phyloP scores from a whole-genome alignment of 1,284 basidiomycete genomes.

The Trametes hirsuta region DNA sequence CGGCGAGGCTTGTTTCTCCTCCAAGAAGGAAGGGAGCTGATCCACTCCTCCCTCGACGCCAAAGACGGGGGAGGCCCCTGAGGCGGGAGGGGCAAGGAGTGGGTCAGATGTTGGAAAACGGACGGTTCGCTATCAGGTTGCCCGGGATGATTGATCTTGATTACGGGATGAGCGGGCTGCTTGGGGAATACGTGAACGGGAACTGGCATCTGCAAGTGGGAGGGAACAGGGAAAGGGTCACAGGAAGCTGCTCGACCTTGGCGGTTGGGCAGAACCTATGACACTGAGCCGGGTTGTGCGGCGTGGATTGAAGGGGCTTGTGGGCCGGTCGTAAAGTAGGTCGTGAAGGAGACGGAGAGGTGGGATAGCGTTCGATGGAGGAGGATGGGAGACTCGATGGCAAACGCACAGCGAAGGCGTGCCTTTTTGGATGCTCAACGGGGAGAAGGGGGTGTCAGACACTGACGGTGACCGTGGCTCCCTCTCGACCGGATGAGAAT shows the following conservation, averaged over 20 bases:
- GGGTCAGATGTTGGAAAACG: slow-evolving; percentile 54
- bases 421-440: slow-evolving; percentile 65
- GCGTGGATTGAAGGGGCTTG: slow-evolving; percentile 35
- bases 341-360: slow-evolving; percentile 41
- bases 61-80: slow-evolving; percentile 63
- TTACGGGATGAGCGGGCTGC: slow-evolving; percentile 61
- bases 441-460: slow-evolving; percentile 43
- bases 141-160: slow-evolving; percentile 56
- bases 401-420: slow-evolving; percentile 90
- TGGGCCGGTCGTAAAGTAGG: slow-evolving; percentile 51
- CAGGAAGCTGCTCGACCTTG: slow-evolving; percentile 30
- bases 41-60: slow-evolving; percentile 71
- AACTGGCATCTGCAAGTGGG: slow-evolving; percentile 78
- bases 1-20: slow-evolving; percentile 65
- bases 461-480: slow-evolving; percentile 26
- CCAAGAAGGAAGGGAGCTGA: slow-evolving; percentile 68
- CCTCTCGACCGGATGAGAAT: slow-evolving; percentile 35
- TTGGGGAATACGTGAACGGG: slow-evolving; percentile 67
- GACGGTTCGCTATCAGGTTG: slow-evolving; percentile 45
- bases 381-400: slow-evolving; percentile 46
- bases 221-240: slow-evolving; percentile 34
- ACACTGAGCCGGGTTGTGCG: slow-evolving; percentile 30
- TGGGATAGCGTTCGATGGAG: slow-evolving; percentile 33
- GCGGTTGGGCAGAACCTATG: slow-evolving; percentile 26
- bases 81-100: slow-evolving; percentile 59